Evolutionary conservation across 768 basidiomycete genomes (phyloP).

Genomic region (Calvatia gigantea): DNA sequence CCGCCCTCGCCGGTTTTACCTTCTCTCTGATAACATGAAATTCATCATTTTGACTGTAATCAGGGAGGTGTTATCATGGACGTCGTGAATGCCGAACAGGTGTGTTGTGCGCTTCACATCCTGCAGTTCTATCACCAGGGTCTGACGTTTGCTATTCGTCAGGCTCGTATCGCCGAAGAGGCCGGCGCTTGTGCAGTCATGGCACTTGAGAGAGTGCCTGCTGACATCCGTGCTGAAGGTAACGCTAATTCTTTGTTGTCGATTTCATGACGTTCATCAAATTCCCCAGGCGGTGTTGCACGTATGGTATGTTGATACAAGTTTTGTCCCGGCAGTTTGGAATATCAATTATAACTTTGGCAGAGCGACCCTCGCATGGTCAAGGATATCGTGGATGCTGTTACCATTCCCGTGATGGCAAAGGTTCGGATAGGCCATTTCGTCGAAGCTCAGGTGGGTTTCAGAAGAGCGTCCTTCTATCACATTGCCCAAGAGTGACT

Average conservation of each 20-base stretch:
- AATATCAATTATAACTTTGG: constrained; percentile 17
- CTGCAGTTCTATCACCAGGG: constrained; percentile 5
- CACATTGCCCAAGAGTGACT: neutral
- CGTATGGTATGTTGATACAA: constrained; percentile 68
- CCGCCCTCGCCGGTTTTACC: constrained; percentile 9
- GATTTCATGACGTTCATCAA: constrained; percentile 9
- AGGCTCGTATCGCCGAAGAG: constrained; percentile 96
- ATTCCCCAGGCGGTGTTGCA: constrained; percentile 71
- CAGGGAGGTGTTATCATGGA: constrained; percentile 95
- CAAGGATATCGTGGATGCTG: constrained; percentile 91
- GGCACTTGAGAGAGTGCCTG: constrained; percentile 93
- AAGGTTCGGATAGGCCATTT: constrained; percentile 97
- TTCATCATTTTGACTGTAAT: constrained; percentile 12
- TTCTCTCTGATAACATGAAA: constrained; percentile 7
- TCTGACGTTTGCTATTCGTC: constrained; percentile 19
- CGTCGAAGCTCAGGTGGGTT: constrained; percentile 85
- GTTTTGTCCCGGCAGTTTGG: neutral
- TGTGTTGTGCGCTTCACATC: constrained; percentile 17
- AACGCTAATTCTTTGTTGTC: neutral
- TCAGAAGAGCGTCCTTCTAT: neutral
- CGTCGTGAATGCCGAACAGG: constrained; percentile 74
- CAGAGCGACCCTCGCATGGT: constrained; percentile 96
- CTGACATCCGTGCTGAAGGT: constrained; percentile 86
- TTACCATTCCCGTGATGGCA: constrained; percentile 97
- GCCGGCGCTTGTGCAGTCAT: constrained; percentile 98